A percentile compares a stretch with the other conserved stretches of the same genome.
These are phyloP conservation scores for Marchantia polymorpha DNA, from an alignment of 225 moss, liverwort and hornwort species.

Conservation along the genomic window DNA sequence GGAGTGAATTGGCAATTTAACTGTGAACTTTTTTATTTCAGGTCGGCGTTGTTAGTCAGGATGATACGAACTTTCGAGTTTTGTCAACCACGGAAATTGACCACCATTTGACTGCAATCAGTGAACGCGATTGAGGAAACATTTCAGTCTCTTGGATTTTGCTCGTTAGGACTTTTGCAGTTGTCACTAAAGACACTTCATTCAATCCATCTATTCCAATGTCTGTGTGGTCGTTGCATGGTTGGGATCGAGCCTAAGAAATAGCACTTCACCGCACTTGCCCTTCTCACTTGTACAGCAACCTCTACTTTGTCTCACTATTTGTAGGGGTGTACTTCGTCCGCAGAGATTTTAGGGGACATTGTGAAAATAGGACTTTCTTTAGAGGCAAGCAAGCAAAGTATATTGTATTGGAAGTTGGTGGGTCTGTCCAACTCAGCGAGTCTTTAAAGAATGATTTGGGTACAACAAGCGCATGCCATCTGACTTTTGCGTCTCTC, in stretches of 20 bases:
- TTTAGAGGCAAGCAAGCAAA: not conserved
- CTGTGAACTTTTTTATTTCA: conserved; percentile 16
- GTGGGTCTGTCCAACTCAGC: not conserved
- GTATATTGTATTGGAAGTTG: not conserved
- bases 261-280: not conserved
- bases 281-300: conserved; percentile 3
- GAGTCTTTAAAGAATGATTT: not conserved
- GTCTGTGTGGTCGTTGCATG: not conserved
- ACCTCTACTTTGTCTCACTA: not conserved
- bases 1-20: not conserved
- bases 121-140: conserved; percentile 55
- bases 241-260: not conserved
- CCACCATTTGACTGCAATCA: conserved; percentile 82
- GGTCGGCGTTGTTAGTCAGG: conserved; percentile 75
- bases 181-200: not conserved
- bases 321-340: not conserved
- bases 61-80: conserved; percentile 56
- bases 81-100: conserved; percentile 71
- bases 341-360: not conserved
- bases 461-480: not conserved
- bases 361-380: not conserved
- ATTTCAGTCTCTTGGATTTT: not conserved
- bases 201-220: not conserved
- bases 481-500: not conserved
- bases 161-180: not conserved